Percentiles rank a stretch among this genome's conserved stretches.
Conservation (phyloP, 108 stramenopile genomes). For the Skeletonema marinoi region DNA sequence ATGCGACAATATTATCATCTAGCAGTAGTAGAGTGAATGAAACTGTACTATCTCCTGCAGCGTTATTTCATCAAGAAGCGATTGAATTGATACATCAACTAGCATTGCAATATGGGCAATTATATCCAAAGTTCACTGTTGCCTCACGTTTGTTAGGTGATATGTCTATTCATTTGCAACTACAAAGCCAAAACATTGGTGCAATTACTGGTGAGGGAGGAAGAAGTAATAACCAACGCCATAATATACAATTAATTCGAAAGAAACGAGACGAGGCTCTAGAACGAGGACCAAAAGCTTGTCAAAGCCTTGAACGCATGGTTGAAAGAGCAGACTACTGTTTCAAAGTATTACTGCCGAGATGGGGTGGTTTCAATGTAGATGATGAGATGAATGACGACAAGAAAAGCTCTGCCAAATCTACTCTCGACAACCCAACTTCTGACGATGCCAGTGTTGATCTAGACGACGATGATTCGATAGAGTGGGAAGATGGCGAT, state of each 20-base stretch:
- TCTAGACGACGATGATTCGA: constrained; percentile 37
- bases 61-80: constrained; percentile 27
- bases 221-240: background rate
- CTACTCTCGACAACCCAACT: background rate
- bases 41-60: background rate
- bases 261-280: constrained; percentile 33
- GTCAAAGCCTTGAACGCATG: constrained; percentile 22
- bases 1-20: background rate
- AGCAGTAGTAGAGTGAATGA: background rate
- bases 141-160: constrained; percentile 41
- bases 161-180: background rate
- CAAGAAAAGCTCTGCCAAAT: background rate
- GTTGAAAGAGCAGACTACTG: constrained; percentile 30
- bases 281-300: constrained; percentile 22
- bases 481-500: constrained; percentile 52
- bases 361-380: constrained; percentile 43
- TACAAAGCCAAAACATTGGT: background rate
- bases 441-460: constrained; percentile 1
- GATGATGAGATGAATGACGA: background rate
- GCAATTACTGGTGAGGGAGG: background rate
- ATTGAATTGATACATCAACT: constrained; percentile 34
- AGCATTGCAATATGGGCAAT: constrained; percentile 19
- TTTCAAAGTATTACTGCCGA: constrained; percentile 34
- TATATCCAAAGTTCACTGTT: constrained; percentile 34
- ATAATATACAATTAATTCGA: constrained; percentile 10